phyloP scores from a whole-genome alignment of 2,329 filamentous ascomycete genomes.

The Thyridium curvatum region DNA sequence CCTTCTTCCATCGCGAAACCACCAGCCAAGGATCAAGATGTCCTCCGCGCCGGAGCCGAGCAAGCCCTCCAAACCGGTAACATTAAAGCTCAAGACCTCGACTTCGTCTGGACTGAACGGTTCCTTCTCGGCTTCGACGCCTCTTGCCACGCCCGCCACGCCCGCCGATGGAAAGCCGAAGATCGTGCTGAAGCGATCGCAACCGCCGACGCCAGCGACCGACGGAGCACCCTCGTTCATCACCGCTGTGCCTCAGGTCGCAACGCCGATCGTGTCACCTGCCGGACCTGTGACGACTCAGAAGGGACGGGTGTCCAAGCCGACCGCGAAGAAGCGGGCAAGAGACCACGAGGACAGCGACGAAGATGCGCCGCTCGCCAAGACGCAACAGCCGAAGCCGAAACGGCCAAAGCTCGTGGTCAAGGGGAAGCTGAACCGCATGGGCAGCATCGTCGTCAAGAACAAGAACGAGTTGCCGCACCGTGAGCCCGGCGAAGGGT shows the following conservation, averaged over 20 bases:
- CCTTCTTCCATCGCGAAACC: no score
- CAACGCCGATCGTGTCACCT: constrained; percentile 1
- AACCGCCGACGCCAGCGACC: constrained; percentile 20
- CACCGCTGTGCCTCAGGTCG: not conserved
- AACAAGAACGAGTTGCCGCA: constrained; percentile 59
- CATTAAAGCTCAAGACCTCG: constrained; percentile 10
- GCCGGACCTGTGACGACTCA: constrained; percentile 43
- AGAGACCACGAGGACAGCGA: constrained; percentile 49
- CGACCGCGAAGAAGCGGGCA: constrained; percentile 57
- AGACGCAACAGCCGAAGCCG: constrained; percentile 22
- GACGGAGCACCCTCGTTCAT: constrained; percentile 19
- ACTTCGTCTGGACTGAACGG: not conserved
- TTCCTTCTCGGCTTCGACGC: constrained; percentile 5
- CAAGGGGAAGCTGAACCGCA: constrained; percentile 18
- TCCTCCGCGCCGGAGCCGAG: constrained; percentile 5
- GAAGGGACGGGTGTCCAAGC: constrained; percentile 52
- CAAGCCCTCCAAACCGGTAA: constrained; percentile 9
- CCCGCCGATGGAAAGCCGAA: constrained; percentile 10
- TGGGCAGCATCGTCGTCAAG: constrained; percentile 22
- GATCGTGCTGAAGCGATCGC: constrained; percentile 17
- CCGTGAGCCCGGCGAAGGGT: constrained; percentile 76
- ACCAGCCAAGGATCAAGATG: constrained; percentile 1
- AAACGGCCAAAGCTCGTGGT: constrained; percentile 51
- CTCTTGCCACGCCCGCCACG: constrained; percentile 5
- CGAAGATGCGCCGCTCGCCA: constrained; percentile 27